Base-by-base conservation (phyloP, 2,329 filamentous ascomycete species). In the Fusarium solani-melongenae region DNA sequence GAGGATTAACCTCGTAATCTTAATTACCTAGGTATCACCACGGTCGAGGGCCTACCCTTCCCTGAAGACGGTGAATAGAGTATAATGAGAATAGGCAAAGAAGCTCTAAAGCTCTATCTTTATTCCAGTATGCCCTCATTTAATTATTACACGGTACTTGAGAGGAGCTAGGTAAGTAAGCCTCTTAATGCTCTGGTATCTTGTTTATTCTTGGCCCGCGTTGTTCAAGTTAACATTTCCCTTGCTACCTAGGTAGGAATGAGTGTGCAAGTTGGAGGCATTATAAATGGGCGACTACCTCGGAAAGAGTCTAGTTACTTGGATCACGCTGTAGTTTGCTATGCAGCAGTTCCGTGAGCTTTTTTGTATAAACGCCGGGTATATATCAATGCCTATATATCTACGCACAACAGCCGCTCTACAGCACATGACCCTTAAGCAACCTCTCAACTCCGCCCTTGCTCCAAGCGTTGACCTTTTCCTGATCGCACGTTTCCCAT, bases 391-490 rank as follows among this genome's bases (percentile, higher is more conserved):
- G 20, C 31, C 33, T 58, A 58, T 39, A 38, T 38, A 58, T 38
- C 34, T 38, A 58, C 53, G 12, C 34, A 29, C 34, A 38, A 38
- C 34, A 36, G 17, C 36, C 55, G 17, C 34, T 46, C 62, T 67
- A 73, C 27, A 64, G 41, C 64, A 56, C 27, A 57, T 65, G 36
- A 14, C 49, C 62, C 29, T 62, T 73, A 60, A 82, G 33, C 9
- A 83, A 70, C 68, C 76, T 81, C 34, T 79, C 71, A n/a, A 80
- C 74, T 4, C 86, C 85, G 1, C 86, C 84, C 75, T 86, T 86
- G 77, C 91, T 93, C 94, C 94, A 96, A 27, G 82, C 84, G 65
- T 83, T 83, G 11, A 94, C 87, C 75, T 91, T 90, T n/a, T 88
- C 87, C 69, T 87, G 86, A 78, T 95, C 92, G 77, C 91, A 92